Evolutionary conservation across 2,329 filamentous ascomycete genomes (phyloP), one percentile per base, ranked within the genome.

Genomic region (Paraconiothyrium brasiliense): DNA sequence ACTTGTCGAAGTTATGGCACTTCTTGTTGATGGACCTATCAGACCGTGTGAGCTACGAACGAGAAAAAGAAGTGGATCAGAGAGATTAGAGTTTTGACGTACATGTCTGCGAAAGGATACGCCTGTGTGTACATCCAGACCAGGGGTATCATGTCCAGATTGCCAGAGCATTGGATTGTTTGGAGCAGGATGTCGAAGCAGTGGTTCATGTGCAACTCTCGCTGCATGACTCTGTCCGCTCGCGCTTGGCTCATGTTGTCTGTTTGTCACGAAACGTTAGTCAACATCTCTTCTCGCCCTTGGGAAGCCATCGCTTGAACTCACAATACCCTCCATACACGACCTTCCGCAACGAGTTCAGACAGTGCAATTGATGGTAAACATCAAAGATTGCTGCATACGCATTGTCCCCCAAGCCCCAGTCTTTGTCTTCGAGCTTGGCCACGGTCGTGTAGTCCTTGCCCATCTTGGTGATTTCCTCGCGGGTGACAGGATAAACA

Each of bases 11-110:
- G 30, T 63, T 58, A 35, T 64, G 59, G 35, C 63, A 66, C 46
- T 66, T 59, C 58, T 64, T 67, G 20, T 67, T 64, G 37, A 66
- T 64, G 10, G 61, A 63, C 65, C 58, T 64, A 20, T n/a, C 16
- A 32, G 16, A 30, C 24, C 35, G 9, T 41, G n/a, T 16, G 5
- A 43, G 37, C 14, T 13, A 44, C 6, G 7, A 32, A 32, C 24
- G 41, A 24, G 11, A 35, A 34, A 13, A 6, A 34, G 27, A 3
- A 22, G 5, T 3, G 20, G 44, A 11, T 20, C 27, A 30, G 27
- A 4, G 6, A 30, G 27, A 30, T 20, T 20, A 47, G 48, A 49
- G 41, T n/a, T 20, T 6, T 24, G 16, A 43, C 54, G 47, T 61
- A 58, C 59, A 61, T 62, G 37, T 62, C 55, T 46, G 56, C 47